Percentiles rank a stretch among this genome's conserved stretches.
phyloP scores from a whole-genome alignment of 768 basidiomycete genomes.

The Rhodosporidiobolus odoratus region DNA sequence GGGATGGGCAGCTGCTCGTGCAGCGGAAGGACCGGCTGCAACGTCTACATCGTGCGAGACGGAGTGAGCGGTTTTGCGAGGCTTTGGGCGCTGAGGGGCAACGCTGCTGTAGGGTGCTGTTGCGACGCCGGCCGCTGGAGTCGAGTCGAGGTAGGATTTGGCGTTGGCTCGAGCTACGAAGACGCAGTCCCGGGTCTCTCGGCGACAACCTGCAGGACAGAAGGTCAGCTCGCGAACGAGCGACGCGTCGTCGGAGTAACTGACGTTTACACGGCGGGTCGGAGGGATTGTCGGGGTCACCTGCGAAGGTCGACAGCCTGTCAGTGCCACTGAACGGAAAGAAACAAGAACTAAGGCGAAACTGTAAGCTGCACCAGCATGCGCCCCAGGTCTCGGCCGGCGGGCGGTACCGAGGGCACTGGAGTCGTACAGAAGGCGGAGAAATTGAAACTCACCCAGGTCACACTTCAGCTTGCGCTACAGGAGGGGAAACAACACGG shows the following conservation, averaged over 20 bases:
- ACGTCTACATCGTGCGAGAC: neutral
- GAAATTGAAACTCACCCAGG: conserved; percentile 20
- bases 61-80: neutral
- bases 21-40: neutral
- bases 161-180: conserved; percentile 23
- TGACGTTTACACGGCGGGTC: conserved; percentile 40
- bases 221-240: no score
- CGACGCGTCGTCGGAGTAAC: no score
- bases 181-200: conserved; percentile 38
- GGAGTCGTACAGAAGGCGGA: no score
- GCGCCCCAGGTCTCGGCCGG: no score
- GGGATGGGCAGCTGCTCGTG: neutral
- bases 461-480: conserved; percentile 40
- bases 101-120: neutral
- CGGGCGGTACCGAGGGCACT: no score
- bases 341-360: no score
- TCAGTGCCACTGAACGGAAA: neutral
- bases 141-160: conserved; percentile 4
- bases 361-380: no score
- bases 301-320: neutral
- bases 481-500: neutral
- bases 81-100: conserved; percentile 3
- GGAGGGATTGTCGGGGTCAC: conserved; percentile 35
- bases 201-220: no score
- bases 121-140: neutral